phyloP scores from a whole-genome alignment of 805 yeast species.

The Suhomyces sp. region DNA sequence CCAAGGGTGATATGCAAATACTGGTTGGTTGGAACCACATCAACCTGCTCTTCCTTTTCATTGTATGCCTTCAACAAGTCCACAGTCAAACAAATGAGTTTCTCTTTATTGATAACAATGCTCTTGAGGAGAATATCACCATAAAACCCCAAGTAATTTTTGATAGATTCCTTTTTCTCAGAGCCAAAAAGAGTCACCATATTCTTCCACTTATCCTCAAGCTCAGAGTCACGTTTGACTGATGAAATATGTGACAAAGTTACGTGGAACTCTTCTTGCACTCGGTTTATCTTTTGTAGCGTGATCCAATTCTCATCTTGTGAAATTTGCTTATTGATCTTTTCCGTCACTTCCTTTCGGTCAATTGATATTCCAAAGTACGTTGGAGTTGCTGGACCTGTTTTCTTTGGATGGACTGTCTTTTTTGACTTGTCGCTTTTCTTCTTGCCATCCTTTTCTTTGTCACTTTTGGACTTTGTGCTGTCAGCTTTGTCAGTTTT shows the following conservation, averaged over 20 bases:
- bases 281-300: constrained; percentile 30
- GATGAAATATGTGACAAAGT: constrained; percentile 54
- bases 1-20: constrained; percentile 73
- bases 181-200: constrained; percentile 11
- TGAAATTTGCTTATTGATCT: too few relatives aligned
- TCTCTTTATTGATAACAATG: constrained; percentile 48
- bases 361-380: constrained; percentile 48
- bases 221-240: constrained; percentile 9
- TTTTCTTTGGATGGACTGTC: constrained; percentile 1
- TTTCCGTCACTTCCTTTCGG: too few relatives aligned
- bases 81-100: constrained; percentile 56
- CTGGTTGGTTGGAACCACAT: constrained; percentile 37
- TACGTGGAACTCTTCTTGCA: constrained; percentile 62
- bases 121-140: constrained; percentile 44
- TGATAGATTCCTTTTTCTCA: not conserved
- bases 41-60: constrained; percentile 2
- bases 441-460: constrained; percentile 8
- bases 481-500: constrained; percentile 3
- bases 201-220: constrained; percentile 22
- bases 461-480: too few relatives aligned
- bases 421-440: constrained; percentile 13
- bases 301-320: constrained; percentile 14
- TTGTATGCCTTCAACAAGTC: constrained; percentile 20
- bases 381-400: constrained; percentile 36
- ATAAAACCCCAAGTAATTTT: constrained; percentile 12